Conservation (phyloP, 192 early-diverging fungal species). For the Backusella mclennaniae region DNA sequence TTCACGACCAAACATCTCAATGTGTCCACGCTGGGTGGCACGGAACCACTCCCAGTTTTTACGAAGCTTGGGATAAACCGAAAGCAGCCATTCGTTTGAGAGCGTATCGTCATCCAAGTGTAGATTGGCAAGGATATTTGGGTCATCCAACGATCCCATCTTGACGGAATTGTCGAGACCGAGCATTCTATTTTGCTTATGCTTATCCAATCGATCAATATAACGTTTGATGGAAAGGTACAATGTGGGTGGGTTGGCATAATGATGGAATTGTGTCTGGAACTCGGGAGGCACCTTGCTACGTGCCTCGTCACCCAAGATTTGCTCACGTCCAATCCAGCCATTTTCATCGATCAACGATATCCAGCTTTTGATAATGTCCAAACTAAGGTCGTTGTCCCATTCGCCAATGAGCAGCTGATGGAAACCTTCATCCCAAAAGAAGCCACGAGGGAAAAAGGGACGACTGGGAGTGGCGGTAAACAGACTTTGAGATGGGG, state of each 20-base stretch:
- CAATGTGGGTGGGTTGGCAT: conserved; percentile 91
- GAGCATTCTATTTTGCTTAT: background rate
- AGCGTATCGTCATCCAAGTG: conserved; percentile 45
- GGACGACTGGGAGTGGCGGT: conserved; percentile 83
- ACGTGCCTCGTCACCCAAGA: conserved; percentile 89
- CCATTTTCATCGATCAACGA: conserved; percentile 75
- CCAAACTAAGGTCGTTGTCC: conserved; percentile 86
- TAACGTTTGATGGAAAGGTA: conserved; percentile 67
- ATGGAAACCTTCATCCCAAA: conserved; percentile 97
- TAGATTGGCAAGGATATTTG: conserved; percentile 23
- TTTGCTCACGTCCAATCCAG: conserved; percentile 95
- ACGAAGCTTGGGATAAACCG: conserved; percentile 63
- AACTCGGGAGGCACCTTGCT: conserved; percentile 89
- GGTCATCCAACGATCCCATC: conserved; percentile 27
- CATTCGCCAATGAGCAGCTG: conserved; percentile 80
- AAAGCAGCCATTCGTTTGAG: conserved; percentile 41
- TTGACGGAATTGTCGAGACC: background rate
- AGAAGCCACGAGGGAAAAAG: conserved; percentile 96
- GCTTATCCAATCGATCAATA: conserved; percentile 53
- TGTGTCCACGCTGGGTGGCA: conserved; percentile 71
- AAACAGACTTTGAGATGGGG: conserved; percentile 71
- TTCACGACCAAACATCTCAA: conserved; percentile 45
- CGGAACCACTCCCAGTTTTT: conserved; percentile 80
- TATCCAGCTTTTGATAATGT: conserved; percentile 80
- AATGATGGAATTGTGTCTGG: conserved; percentile 88